Evolutionary conservation across 345 rosid genomes (phyloP).

Genomic region (Barbarea vulgaris): DNA sequence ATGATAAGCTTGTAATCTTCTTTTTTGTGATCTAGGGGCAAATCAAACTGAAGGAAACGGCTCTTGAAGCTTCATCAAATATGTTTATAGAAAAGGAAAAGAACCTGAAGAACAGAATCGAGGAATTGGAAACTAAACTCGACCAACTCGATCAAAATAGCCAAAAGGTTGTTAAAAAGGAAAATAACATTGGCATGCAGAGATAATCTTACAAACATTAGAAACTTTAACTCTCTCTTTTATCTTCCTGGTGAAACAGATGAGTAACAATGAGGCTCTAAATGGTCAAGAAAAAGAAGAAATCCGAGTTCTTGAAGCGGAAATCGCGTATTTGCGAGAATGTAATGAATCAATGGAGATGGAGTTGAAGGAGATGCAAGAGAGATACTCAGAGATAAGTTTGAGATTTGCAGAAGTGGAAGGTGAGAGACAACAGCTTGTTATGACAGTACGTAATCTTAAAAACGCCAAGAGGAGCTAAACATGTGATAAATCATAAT

Average conservation of each 20-base stretch:
- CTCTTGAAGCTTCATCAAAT: constrained; percentile 57
- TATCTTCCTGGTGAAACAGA: constrained; percentile 4
- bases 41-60: constrained; percentile 67
- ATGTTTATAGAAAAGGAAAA: constrained; percentile 64
- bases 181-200: neutral
- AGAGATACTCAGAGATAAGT: constrained; percentile 83
- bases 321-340: constrained; percentile 57
- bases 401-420: constrained; percentile 95
- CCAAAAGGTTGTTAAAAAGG: constrained; percentile 52
- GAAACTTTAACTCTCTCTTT: neutral
- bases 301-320: constrained; percentile 41
- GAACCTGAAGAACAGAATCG: constrained; percentile 54
- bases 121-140: constrained; percentile 59
- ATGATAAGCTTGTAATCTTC: neutral
- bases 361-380: constrained; percentile 92
- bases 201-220: neutral
- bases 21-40: constrained; percentile 53
- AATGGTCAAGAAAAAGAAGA: constrained; percentile 32
- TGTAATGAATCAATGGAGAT: constrained; percentile 62
- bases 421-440: constrained; percentile 96
- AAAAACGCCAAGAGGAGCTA: constrained; percentile 63
- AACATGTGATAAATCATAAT: constrained; percentile 17
- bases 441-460: constrained; percentile 77
- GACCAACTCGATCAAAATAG: constrained; percentile 50
- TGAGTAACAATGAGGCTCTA: constrained; percentile 4